Evolutionary conservation across 2,329 filamentous ascomycete genomes (phyloP).

Genomic region (Coniochaeta hoffmannii): DNA sequence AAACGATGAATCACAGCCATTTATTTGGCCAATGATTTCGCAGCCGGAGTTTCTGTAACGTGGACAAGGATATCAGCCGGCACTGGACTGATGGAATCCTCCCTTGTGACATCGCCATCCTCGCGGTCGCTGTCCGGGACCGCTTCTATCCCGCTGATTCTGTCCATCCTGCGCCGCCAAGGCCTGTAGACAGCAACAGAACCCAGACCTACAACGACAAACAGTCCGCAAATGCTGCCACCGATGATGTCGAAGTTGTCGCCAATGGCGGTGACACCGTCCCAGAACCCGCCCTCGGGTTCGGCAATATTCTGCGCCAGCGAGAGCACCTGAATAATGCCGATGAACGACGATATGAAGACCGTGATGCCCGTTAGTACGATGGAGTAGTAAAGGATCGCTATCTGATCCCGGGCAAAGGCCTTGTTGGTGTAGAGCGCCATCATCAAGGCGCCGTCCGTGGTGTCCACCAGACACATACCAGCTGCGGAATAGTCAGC

Average conservation of each 20-base stretch:
- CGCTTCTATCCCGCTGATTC: background rate
- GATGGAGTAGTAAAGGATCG: constrained; percentile 89
- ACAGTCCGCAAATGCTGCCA: constrained; percentile 77
- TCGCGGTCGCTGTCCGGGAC: background rate
- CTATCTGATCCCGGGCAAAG: constrained; percentile 74
- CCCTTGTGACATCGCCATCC: background rate
- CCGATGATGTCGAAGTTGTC: constrained; percentile 84
- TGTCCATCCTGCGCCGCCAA: constrained; percentile 55
- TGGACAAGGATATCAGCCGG: background rate
- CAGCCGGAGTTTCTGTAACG: background rate
- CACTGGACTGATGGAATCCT: background rate
- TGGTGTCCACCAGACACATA: constrained; percentile 92
- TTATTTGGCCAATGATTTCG: background rate
- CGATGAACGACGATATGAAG: constrained; percentile 76
- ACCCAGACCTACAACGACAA: constrained; percentile 67
- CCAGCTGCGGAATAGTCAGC: constrained; percentile 46
- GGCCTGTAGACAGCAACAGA: constrained; percentile 72
- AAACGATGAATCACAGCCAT: background rate
- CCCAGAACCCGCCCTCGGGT: constrained; percentile 77
- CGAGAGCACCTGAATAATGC: constrained; percentile 74
- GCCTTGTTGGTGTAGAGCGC: constrained; percentile 77
- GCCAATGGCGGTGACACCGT: constrained; percentile 68
- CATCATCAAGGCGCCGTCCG: constrained; percentile 93
- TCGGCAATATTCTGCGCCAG: constrained; percentile 70
- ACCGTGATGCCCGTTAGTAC: constrained; percentile 80